Conservation (phyloP, 2,329 filamentous ascomycete genomes). For the Blumeriella jaapii region DNA sequence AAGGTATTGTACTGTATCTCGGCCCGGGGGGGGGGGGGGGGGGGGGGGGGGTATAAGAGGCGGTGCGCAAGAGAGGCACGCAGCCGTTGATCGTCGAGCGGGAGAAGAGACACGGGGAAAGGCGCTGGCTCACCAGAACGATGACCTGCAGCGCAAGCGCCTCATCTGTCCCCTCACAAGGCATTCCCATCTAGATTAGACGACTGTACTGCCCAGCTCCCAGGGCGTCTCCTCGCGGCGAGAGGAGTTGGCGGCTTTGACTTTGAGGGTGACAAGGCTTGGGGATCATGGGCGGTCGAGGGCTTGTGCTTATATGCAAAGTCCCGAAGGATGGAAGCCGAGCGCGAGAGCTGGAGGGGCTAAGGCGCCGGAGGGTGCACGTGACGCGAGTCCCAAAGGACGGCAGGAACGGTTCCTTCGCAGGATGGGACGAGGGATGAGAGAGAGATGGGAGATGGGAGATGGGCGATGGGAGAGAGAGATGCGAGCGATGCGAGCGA, state of each 20-base stretch:
- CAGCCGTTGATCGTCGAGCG: too few relatives aligned
- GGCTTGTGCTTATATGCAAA: constrained; percentile 10
- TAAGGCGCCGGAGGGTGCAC: neutral
- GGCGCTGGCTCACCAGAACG: constrained; percentile 50
- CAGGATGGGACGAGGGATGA: neutral
- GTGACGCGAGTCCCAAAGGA: neutral
- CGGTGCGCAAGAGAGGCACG: constrained; percentile 1
- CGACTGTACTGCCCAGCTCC: too few relatives aligned
- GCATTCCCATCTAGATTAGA: constrained; percentile 8
- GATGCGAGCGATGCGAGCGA: too few relatives aligned
- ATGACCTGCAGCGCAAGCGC: constrained; percentile 58
- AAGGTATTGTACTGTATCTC: too few relatives aligned
- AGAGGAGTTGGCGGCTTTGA: too few relatives aligned
- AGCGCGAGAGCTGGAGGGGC: constrained; percentile 1
- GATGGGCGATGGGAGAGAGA: too few relatives aligned
- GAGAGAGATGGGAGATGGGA: neutral
- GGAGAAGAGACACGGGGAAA: too few relatives aligned
- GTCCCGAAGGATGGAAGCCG: constrained; percentile 6
- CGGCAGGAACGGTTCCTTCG: too few relatives aligned
- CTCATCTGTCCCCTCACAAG: constrained; percentile 6
- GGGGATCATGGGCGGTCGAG: too few relatives aligned
- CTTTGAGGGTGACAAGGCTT: too few relatives aligned
- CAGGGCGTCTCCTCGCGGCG: too few relatives aligned
- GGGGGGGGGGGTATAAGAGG: too few relatives aligned
- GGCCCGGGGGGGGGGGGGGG: neutral